Conservation (phyloP, 257 asterid genomes). For the Solanum chiquidenum region DNA sequence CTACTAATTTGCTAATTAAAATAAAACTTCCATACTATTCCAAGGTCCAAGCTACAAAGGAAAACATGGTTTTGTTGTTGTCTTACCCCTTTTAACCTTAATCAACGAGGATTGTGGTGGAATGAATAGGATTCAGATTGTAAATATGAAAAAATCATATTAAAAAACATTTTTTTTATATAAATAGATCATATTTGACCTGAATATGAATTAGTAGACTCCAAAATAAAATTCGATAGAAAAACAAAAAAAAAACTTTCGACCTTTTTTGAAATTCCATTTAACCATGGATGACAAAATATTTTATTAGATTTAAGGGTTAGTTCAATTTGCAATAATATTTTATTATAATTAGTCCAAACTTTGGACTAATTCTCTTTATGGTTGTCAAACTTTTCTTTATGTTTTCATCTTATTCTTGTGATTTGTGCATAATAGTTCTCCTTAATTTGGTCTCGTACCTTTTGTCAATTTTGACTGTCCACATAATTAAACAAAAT, state of each 20-base stretch:
- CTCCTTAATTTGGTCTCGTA: neutral
- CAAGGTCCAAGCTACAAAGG: neutral
- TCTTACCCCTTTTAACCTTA: neutral
- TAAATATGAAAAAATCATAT: neutral
- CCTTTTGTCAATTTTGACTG: neutral
- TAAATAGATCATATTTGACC: neutral
- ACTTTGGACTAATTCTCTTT: neutral
- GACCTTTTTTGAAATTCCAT: neutral
- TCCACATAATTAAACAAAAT: neutral
- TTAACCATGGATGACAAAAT: neutral
- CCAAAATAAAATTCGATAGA: neutral
- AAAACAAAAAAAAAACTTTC: neutral
- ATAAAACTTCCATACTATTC: neutral
- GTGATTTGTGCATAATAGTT: neutral
- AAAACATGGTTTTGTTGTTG: neutral
- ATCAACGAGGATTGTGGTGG: neutral
- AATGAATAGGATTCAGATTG: neutral
- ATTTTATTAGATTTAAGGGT: neutral
- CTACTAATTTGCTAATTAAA: neutral
- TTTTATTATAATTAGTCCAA: neutral
- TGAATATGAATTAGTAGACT: fast-evolving
- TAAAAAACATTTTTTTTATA: neutral
- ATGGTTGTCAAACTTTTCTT: neutral
- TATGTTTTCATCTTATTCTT: neutral
- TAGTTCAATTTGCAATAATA: neutral